phyloP scores from a whole-genome alignment of 768 basidiomycete species.

The Tulasnella sp. region DNA sequence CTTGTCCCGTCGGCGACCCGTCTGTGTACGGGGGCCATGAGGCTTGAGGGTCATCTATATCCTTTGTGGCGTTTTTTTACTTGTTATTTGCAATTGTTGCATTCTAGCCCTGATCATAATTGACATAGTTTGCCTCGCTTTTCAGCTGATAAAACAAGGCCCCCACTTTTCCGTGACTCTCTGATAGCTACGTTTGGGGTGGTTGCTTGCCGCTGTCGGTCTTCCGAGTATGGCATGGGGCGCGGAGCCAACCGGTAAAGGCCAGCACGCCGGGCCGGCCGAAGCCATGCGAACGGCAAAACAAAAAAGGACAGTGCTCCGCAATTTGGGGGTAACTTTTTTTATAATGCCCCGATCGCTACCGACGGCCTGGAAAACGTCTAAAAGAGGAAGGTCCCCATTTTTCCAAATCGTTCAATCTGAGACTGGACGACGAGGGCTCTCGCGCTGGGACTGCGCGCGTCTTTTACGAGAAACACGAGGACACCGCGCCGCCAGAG shows the following conservation, averaged over 20 bases:
- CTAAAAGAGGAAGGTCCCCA: neutral
- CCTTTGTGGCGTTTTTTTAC: too few species aligned
- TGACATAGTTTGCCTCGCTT: too few species aligned
- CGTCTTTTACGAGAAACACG: neutral
- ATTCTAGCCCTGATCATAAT: too few species aligned
- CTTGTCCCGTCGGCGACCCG: neutral
- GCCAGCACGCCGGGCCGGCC: neutral
- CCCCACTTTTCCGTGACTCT: neutral
- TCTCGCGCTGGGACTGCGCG: too few species aligned
- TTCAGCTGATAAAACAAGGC: neutral
- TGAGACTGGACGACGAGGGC: neutral
- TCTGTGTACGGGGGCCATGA: neutral
- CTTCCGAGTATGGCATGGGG: neutral
- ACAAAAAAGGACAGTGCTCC: neutral
- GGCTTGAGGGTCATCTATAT: neutral
- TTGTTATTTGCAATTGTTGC: too few species aligned
- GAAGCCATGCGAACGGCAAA: neutral
- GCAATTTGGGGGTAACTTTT: neutral
- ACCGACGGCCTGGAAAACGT: neutral
- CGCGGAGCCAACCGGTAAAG: neutral
- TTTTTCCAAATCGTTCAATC: neutral
- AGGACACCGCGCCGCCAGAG: neutral
- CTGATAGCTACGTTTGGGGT: neutral
- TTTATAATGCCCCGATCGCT: neutral
- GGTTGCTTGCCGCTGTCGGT: neutral